These are phyloP conservation scores for Diaporthe citrichinensis DNA, from an alignment of 2,329 filamentous ascomycete species.

Conservation along the genomic window DNA sequence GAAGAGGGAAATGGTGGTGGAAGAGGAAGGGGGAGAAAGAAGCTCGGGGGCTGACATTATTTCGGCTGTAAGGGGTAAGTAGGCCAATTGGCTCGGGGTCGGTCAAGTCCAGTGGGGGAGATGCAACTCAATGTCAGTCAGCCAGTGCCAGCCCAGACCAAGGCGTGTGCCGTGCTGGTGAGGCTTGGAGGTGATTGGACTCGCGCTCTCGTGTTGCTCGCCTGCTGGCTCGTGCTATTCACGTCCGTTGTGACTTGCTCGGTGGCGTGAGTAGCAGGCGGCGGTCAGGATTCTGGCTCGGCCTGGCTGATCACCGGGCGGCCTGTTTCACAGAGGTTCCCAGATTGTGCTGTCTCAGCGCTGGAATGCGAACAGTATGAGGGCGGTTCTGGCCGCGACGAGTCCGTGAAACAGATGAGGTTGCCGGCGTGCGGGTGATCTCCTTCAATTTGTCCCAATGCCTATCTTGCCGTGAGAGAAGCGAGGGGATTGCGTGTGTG, in stretches of 20 bases:
- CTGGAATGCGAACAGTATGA: conserved; percentile 10
- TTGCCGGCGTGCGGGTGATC: not conserved
- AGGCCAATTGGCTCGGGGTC: conserved; percentile 30
- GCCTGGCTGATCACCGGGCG: conserved; percentile 11
- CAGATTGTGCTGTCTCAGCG: conserved; percentile 34
- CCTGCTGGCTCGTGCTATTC: conserved; percentile 2
- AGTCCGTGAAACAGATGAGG: not conserved
- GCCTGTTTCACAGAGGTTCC: conserved; percentile 31
- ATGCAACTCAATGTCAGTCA: conserved; percentile 30
- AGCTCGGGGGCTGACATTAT: conserved; percentile 37
- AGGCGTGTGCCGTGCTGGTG: conserved; percentile 27
- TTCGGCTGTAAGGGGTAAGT: conserved; percentile 31
- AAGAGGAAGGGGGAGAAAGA: conserved; percentile 27
- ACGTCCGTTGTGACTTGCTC: conserved; percentile 14
- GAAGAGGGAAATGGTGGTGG: conserved; percentile 24
- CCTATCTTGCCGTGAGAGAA: not conserved
- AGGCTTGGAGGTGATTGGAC: not conserved
- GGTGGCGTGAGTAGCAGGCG: conserved; percentile 21
- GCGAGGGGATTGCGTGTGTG: not conserved
- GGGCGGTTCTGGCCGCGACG: not conserved
- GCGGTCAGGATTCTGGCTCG: conserved; percentile 20
- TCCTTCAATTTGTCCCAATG: not conserved
- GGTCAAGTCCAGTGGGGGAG: conserved; percentile 3
- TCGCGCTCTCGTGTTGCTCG: conserved; percentile 21
- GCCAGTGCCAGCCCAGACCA: conserved; percentile 29